Conservation (phyloP, 768 basidiomycete species). For the Podaxis mareebaensis region DNA sequence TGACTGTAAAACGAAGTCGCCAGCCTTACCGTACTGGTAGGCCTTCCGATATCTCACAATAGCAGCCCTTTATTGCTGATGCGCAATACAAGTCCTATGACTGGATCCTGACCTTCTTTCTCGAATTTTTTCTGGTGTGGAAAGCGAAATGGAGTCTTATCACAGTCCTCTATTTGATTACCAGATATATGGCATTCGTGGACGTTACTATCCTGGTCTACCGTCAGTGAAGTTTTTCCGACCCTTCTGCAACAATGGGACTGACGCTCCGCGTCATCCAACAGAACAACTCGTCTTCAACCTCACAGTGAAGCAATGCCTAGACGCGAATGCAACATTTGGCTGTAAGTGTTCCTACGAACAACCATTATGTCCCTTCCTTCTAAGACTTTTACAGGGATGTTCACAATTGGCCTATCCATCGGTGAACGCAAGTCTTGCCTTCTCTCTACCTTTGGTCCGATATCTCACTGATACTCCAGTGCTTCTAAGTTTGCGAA, state of each 20-base stretch:
- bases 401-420: neutral
- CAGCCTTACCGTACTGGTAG: neutral
- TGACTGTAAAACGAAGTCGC: neutral
- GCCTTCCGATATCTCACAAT: neutral
- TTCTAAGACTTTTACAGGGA: neutral
- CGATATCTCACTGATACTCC: neutral
- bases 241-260: neutral
- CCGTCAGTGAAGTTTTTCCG: neutral
- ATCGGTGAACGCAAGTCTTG: neutral
- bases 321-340: neutral
- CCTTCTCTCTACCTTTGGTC: neutral
- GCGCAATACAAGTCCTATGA: neutral
- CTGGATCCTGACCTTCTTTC: neutral
- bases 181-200: constrained; percentile 15
- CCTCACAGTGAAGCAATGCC: neutral
- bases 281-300: neutral
- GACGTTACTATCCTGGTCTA: constrained; percentile 3
- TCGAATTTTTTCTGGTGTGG: constrained; percentile 11
- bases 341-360: neutral
- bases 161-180: constrained; percentile 14
- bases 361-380: neutral
- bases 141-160: constrained; percentile 1
- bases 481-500: neutral
- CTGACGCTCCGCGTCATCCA: neutral
- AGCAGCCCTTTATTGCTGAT: neutral